Conservation (phyloP, 2,329 filamentous ascomycete species). For the Diplodia mutila region DNA sequence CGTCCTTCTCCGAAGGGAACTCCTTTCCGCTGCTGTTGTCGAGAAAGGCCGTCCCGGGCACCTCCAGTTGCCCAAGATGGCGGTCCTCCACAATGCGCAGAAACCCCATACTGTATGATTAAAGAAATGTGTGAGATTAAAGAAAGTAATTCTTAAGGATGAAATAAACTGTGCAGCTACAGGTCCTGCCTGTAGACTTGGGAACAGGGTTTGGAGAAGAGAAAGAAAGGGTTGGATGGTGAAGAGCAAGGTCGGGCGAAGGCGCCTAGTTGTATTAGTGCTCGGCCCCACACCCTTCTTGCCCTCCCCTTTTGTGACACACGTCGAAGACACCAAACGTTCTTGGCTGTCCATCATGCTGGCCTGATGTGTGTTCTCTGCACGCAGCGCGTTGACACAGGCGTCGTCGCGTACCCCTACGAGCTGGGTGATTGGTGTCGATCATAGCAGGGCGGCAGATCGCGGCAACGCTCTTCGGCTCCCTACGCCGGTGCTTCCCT, state of each 20-base stretch:
- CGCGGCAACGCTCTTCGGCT: not conserved
- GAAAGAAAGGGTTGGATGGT: constrained; percentile 8
- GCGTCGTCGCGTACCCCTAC: constrained; percentile 8
- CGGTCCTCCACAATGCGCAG: constrained; percentile 41
- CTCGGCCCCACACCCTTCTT: constrained; percentile 5
- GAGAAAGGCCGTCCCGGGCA: constrained; percentile 41
- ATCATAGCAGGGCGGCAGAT: not conserved
- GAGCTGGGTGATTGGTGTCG: not conserved
- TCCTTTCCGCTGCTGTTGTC: constrained; percentile 33
- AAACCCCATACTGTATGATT: constrained; percentile 35
- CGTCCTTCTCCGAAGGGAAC: constrained; percentile 24
- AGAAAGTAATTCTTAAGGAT: not conserved
- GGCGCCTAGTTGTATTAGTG: not conserved
- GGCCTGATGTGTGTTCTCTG: constrained; percentile 10
- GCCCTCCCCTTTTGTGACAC: not conserved
- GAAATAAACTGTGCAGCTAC: not conserved
- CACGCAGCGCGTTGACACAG: constrained; percentile 5
- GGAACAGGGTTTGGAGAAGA: not conserved
- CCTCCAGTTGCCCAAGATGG: constrained; percentile 35
- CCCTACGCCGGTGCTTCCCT: not conserved
- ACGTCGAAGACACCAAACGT: constrained; percentile 10
- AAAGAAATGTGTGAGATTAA: not conserved
- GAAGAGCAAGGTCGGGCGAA: not conserved
- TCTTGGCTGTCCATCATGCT: constrained; percentile 2
- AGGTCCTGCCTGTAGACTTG: constrained; percentile 2